Percentiles rank a stretch among this genome's conserved stretches.
Evolutionary conservation across 768 basidiomycete species (phyloP).

Genomic region (Pleurotus sapidus): DNA sequence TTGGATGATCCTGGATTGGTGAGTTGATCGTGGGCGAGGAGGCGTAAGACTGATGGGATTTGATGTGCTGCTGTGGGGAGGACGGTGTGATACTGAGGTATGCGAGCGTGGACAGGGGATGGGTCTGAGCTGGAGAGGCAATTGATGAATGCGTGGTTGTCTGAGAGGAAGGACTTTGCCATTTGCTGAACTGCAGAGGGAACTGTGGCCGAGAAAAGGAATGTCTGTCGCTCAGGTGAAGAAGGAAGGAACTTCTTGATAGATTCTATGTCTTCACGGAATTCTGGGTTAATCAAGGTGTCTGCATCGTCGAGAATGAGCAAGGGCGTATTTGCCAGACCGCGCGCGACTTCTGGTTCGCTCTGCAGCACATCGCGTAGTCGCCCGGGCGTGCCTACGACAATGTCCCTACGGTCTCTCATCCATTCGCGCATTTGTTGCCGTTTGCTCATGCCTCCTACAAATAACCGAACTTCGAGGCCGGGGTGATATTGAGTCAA

Average conservation of each 20-base stretch:
- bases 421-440: slow-evolving; percentile 69
- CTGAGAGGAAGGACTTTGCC: slow-evolving; percentile 55
- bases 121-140: slow-evolving; percentile 54
- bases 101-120: slow-evolving; percentile 66
- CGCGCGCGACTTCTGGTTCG: slow-evolving; percentile 51
- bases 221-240: slow-evolving; percentile 71
- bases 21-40: slow-evolving; percentile 89
- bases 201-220: slow-evolving; percentile 90
- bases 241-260: slow-evolving; percentile 62
- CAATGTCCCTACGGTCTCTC: slow-evolving; percentile 66
- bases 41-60: slow-evolving; percentile 72
- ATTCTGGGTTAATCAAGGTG: slow-evolving; percentile 88
- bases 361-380: slow-evolving; percentile 68
- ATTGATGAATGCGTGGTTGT: slow-evolving; percentile 70
- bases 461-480: slow-evolving; percentile 70
- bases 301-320: slow-evolving; percentile 93
- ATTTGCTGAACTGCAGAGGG: slow-evolving; percentile 69
- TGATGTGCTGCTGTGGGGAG: slow-evolving; percentile 65
- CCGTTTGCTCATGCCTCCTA: slow-evolving; percentile 70
- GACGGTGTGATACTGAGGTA: slow-evolving; percentile 81
- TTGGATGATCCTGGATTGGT: slow-evolving; percentile 64
- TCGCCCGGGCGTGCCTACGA: slow-evolving; percentile 90
- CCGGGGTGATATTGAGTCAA: slow-evolving; percentile 58
- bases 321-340: slow-evolving; percentile 58
- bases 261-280: slow-evolving; percentile 79